A percentile compares a stretch with the other conserved stretches of the same genome.
Conservation (phyloP, 306 rosid genomes). For the Corylus americana region DNA sequence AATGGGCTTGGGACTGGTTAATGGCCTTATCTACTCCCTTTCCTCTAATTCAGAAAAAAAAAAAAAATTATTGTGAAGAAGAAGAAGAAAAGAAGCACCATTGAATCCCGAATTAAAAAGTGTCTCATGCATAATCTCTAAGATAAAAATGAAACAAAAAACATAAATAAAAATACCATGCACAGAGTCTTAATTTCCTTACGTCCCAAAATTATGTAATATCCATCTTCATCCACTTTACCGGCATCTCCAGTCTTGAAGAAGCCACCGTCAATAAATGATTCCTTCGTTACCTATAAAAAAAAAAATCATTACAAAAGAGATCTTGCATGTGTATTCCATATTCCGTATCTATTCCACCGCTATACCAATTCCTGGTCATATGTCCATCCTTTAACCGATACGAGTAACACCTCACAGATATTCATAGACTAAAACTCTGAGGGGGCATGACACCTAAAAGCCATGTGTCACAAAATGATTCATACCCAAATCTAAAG, state of each 20-base stretch:
- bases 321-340: neutral
- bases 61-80: too few species aligned
- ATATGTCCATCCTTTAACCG: neutral
- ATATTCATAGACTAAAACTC: neutral
- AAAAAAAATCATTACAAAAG: slow-evolving; percentile 23
- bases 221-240: slow-evolving; percentile 77
- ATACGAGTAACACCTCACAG: neutral
- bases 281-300: slow-evolving; percentile 64
- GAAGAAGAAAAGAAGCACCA: neutral
- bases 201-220: slow-evolving; percentile 86
- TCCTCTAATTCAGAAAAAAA: neutral
- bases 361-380: neutral
- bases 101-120: neutral
- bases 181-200: slow-evolving; percentile 42
- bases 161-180: slow-evolving; percentile 3
- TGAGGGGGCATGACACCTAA: neutral
- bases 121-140: neutral
- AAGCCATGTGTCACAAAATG: neutral
- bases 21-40: neutral
- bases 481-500: neutral
- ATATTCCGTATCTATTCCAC: neutral
- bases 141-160: neutral
- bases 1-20: neutral
- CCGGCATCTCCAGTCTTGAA: slow-evolving; percentile 97
- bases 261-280: slow-evolving; percentile 80